These are phyloP conservation scores for Zasmidium angulare DNA, from an alignment of 2,329 filamentous ascomycete genomes.

Conservation along the genomic window DNA sequence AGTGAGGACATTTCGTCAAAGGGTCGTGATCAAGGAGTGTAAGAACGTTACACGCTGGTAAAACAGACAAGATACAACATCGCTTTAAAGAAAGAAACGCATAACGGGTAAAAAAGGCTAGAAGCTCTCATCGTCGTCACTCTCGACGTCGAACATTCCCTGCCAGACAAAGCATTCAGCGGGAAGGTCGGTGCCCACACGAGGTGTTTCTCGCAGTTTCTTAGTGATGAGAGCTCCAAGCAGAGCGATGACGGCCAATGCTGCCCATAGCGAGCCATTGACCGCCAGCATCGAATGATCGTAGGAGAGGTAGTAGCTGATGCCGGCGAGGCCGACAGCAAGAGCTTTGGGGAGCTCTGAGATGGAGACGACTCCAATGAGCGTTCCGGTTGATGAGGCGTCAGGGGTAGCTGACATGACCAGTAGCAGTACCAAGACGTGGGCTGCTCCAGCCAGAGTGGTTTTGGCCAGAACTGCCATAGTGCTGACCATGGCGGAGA, in stretches of 20 bases:
- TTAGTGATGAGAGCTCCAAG: slow-evolving; percentile 45
- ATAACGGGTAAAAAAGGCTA: slow-evolving; percentile 4
- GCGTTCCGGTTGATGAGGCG: slow-evolving; percentile 47
- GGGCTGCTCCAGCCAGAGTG: slow-evolving; percentile 41
- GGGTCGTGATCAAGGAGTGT: slow-evolving; percentile 10
- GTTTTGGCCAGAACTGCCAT: slow-evolving; percentile 46
- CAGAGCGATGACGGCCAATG: slow-evolving; percentile 41
- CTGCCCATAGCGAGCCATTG: slow-evolving; percentile 48
- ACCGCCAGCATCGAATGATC: slow-evolving; percentile 45
- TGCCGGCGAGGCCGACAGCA: slow-evolving; percentile 46
- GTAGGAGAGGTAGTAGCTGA: slow-evolving; percentile 47
- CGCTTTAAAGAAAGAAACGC: background rate
- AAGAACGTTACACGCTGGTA: slow-evolving; percentile 7
- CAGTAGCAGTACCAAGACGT: slow-evolving; percentile 47
- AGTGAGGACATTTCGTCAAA: background rate
- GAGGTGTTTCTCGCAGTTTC: slow-evolving; percentile 46
- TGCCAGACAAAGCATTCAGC: slow-evolving; percentile 46
- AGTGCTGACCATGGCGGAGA: slow-evolving; percentile 39
- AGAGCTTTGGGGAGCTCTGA: slow-evolving; percentile 49
- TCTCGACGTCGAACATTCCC: slow-evolving; percentile 48
- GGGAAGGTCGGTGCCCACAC: slow-evolving; percentile 46
- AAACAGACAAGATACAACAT: background rate
- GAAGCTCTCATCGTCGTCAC: slow-evolving; percentile 23
- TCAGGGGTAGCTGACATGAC: slow-evolving; percentile 50
- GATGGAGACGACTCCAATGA: slow-evolving; percentile 50